These are phyloP conservation scores for Penicillium italicum DNA, from an alignment of 2,329 filamentous ascomycete genomes.

Conservation along the genomic window DNA sequence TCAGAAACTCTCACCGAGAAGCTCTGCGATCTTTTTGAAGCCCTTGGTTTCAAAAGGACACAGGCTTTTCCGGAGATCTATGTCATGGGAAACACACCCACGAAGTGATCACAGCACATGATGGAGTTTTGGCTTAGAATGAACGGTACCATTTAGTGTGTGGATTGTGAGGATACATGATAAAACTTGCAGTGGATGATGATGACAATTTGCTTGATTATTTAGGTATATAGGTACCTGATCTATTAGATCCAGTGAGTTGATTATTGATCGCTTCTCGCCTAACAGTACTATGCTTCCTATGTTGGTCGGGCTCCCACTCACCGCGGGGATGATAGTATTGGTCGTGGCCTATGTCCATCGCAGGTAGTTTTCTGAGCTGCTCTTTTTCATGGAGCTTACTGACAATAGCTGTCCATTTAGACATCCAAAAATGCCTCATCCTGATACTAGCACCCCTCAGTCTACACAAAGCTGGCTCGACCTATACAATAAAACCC, in stretches of 20 bases:
- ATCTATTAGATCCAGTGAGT: too few relatives aligned
- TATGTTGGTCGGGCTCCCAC: neutral
- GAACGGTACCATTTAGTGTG: neutral
- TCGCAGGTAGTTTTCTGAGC: neutral
- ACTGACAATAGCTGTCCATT: neutral
- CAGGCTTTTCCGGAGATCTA: neutral
- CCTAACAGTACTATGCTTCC: too few relatives aligned
- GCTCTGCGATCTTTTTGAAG: neutral
- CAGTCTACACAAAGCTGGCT: neutral
- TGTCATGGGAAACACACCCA: neutral
- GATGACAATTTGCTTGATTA: neutral
- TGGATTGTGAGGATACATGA: neutral
- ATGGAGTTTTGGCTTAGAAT: neutral
- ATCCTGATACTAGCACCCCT: neutral
- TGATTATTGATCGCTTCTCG: neutral
- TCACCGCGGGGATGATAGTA: neutral
- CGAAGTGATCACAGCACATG: neutral
- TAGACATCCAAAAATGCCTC: neutral
- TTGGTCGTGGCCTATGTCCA: neutral
- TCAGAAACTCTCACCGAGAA: neutral
- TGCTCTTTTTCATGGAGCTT: neutral
- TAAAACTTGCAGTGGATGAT: neutral
- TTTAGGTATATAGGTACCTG: too few relatives aligned
- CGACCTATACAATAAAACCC: neutral
- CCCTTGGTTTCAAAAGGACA: neutral